Evolutionary conservation across 805 yeast genomes (phyloP).

Genomic region (Nakazawaea holstii): DNA sequence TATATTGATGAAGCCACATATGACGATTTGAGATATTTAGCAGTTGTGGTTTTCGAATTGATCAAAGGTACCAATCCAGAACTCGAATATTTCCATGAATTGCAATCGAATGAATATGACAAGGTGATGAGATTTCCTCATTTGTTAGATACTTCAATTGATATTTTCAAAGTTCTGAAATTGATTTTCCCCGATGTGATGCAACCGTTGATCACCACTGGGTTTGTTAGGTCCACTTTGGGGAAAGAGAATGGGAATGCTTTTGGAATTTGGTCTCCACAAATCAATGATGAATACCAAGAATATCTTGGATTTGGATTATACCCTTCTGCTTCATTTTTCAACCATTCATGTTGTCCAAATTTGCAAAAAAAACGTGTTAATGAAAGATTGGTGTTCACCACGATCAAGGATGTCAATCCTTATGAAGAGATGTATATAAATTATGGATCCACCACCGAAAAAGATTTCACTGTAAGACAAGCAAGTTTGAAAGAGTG

Average conservation of each 20-base stretch:
- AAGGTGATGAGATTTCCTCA: slow-evolving; percentile 42
- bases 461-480: slow-evolving; percentile 36
- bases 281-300: slow-evolving; percentile 30
- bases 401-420: slow-evolving; percentile 32
- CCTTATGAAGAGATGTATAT: slow-evolving; percentile 50
- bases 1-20: slow-evolving; percentile 47
- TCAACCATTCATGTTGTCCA: slow-evolving; percentile 65
- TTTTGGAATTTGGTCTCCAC: slow-evolving; percentile 56
- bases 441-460: slow-evolving; percentile 49
- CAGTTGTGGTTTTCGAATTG: slow-evolving; percentile 27
- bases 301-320: slow-evolving; percentile 59
- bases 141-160: slow-evolving; percentile 39
- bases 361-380: slow-evolving; percentile 42
- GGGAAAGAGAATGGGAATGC: slow-evolving; percentile 65
- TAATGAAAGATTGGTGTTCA: slow-evolving; percentile 35
- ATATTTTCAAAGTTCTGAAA: slow-evolving; percentile 42
- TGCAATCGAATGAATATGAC: slow-evolving; percentile 48
- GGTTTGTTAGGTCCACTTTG: slow-evolving; percentile 37
- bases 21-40: slow-evolving; percentile 42
- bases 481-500: slow-evolving; percentile 40
- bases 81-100: slow-evolving; percentile 27
- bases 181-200: slow-evolving; percentile 30
- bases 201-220: slow-evolving; percentile 31
- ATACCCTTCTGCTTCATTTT: slow-evolving; percentile 59
- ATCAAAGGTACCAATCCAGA: slow-evolving; percentile 21